A percentile compares a stretch with the other conserved stretches of the same genome.
phyloP scores from a whole-genome alignment of 192 early-diverging fungal species.

The Backusella sp. region DNA sequence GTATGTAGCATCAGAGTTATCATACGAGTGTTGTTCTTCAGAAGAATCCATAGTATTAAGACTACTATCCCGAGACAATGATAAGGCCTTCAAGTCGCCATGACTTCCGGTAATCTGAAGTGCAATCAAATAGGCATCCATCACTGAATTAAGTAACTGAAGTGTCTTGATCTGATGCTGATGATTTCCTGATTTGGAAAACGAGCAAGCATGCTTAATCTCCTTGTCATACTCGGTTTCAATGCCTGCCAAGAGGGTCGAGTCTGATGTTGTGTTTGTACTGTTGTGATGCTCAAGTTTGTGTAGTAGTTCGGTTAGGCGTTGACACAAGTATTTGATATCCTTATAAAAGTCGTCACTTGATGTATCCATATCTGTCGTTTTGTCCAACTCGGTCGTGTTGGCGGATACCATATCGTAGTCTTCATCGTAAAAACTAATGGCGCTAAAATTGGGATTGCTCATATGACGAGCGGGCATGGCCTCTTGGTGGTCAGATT shows the following conservation, averaged over 20 bases:
- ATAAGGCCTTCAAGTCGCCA: neutral
- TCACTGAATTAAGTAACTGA: neutral
- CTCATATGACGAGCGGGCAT: neutral
- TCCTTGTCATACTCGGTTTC: neutral
- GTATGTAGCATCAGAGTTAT: neutral
- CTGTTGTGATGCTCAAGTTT: neutral
- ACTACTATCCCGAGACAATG: neutral
- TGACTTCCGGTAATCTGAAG: neutral
- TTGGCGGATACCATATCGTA: neutral
- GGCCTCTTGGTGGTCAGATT: neutral
- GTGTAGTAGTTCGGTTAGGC: neutral
- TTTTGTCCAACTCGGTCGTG: neutral
- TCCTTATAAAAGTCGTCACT: neutral
- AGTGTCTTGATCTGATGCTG: neutral
- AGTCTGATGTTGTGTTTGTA: neutral
- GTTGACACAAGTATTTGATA: neutral
- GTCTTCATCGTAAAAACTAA: neutral
- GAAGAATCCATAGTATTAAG: neutral
- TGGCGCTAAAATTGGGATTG: neutral
- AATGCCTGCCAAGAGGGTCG: neutral
- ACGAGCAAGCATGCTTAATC: neutral
- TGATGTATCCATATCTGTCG: neutral
- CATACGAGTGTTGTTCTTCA: neutral
- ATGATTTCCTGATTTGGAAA: neutral
- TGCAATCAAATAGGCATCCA: neutral